Evolutionary conservation across 306 rosid genomes (phyloP), one percentile per base, ranked within the genome.

Genomic region (Canavalia gladiata): DNA sequence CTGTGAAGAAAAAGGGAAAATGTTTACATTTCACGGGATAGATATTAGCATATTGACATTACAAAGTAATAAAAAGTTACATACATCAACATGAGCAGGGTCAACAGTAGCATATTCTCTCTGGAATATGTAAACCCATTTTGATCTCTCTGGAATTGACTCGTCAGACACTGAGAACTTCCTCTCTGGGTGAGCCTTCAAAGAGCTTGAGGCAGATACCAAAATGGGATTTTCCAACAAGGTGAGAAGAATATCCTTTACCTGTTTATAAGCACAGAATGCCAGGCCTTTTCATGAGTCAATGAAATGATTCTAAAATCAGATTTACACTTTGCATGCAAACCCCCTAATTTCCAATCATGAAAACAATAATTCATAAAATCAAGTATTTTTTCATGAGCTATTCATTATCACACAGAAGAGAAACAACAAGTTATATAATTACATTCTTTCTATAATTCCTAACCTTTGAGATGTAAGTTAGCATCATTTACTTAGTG

Each of bases 31-130:
- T 75, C 9, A 70, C 3, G 54, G 9, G 54, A 31, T 74, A 67
- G 13, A 56, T 74, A 54, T 12, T 34, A 50, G 64, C 66, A 39
- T n/a, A 4, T 56, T n/a, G 51, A 72, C 79, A 66, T 43, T 49
- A 6, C 10, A 75, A 42, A 67, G 7, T 67, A 35, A 33, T 8
- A 30, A 49, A 43, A 71, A 47, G 8, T 49, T 45, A 75, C 84
- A 72, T 84, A 95, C 99, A 85, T 91, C 72, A 4, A 93, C 97
- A 0, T 69, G 39, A 30, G 90, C 85, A n/a, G 94, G 97, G 73
- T 91, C 88, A 29, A 90, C 97, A 7, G 91, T 93, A 63, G 93
- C 99, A 85, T 88, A 91, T 89, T 95, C 99, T 76, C 84, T 86
- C 83, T 95, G 99, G 88, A 93, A 95, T 46, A 91, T 49, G 75